Evolutionary conservation across 768 basidiomycete genomes (phyloP), one percentile per base, ranked within the genome.

Genomic region (Sarcomyxa edulis): DNA sequence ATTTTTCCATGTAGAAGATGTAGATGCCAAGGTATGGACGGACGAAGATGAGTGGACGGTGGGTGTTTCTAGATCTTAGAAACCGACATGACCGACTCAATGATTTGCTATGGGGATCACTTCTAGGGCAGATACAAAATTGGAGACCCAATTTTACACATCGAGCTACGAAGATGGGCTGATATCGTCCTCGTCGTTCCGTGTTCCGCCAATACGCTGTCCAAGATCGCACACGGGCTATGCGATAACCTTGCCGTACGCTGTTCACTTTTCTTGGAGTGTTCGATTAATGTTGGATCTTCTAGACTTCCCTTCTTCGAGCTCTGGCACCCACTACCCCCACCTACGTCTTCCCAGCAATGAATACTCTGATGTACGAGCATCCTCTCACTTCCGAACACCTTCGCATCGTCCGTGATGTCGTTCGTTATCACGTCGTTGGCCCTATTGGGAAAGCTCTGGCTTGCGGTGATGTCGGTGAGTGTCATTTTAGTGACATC

Each of bases 331-430:
- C 93, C 0, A 70, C 75, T 5, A 96, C 90, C 0, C 86, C 87
- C 6, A 92, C 90, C 6, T 91, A 84, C 52, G 61, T 97, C 25
- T 98, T 94, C 54, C 95, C 95, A 2, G 96, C 95, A 0, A 99
- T 98, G 95, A 99, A 99, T 59, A 98, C 96, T 3, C 68, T 90
- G 48, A 99, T 99, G 95, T 98, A 89, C 54, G 79, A 87, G 43
- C 94, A 98, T 55, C 92, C 92, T 14, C 70, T 98, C 15, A 97
- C 94, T 1, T 74, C 77, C 1, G 76, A 85, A 46, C 96, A 99
- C 53, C 61, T 98, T 29, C 72, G 78, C 16, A 53, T 85, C 26
- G 72, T 95, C 5, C 69, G 68, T 19, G 85, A 93, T 1, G 72
- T 86, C 27, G 71, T 97, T 7, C 70, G 74, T 9, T 99, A 98